phyloP scores from a whole-genome alignment of 1,139 yeast species.

The Saccharomyces hybrid region DNA sequence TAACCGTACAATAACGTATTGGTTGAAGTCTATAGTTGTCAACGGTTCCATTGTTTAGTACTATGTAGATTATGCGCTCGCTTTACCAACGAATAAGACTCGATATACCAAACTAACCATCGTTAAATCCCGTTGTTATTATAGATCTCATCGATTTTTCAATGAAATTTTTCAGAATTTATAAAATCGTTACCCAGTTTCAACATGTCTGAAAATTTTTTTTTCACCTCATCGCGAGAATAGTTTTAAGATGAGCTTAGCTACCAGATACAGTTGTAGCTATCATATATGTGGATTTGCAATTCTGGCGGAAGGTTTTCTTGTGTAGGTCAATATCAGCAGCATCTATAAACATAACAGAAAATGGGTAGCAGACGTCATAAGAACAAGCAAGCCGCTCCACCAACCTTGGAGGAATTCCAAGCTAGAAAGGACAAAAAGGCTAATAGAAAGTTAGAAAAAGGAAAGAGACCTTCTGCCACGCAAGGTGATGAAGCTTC shows the following conservation, averaged over 20 bases:
- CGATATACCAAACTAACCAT: neutral
- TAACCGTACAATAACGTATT: constrained; percentile 53
- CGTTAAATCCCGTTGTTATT: neutral
- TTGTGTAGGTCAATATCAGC: neutral
- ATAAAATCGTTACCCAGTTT: neutral
- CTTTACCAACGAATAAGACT: neutral
- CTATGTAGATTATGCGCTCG: neutral
- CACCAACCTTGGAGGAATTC: constrained; percentile 81
- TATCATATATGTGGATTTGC: neutral
- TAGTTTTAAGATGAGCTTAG: neutral
- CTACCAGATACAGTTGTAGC: neutral
- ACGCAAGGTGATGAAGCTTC: constrained; percentile 13
- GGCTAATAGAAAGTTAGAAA: constrained; percentile 30
- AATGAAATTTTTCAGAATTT: neutral
- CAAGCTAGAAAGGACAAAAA: constrained; percentile 46
- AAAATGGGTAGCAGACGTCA: constrained; percentile 85
- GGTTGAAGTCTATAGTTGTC: constrained; percentile 31
- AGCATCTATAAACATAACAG: neutral
- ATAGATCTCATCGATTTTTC: neutral
- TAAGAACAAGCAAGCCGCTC: constrained; percentile 83
- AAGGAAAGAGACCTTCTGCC: constrained; percentile 12
- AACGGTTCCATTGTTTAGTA: constrained; percentile 20
- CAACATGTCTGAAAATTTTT: constrained; percentile 6
- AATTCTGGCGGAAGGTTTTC: neutral
- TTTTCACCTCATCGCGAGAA: constrained; percentile 19